Evolutionary conservation across 176 grass and related monocot species (phyloP).

Genomic region (Paspalum notatum): DNA sequence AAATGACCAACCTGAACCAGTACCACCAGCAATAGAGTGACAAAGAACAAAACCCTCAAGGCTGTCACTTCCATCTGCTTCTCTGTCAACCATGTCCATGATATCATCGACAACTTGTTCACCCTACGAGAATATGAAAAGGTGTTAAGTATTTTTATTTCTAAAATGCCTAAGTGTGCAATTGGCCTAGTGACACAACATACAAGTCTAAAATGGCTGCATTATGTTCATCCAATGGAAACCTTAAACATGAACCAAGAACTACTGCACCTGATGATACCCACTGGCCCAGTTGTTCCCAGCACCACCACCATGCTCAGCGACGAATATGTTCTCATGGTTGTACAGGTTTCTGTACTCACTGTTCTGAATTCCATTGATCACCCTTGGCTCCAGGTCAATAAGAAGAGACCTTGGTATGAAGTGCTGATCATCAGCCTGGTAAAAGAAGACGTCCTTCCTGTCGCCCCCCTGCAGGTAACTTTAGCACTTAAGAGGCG

Average conservation of each 20-base stretch:
- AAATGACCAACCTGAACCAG: slow-evolving; percentile 83
- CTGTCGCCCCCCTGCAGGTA: slow-evolving; percentile 89
- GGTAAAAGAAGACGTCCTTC: slow-evolving; percentile 99
- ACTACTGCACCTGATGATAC: slow-evolving; percentile 76
- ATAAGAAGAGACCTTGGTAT: slow-evolving; percentile 96
- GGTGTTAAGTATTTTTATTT: not conserved
- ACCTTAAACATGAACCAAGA: not conserved
- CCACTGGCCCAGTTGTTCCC: slow-evolving; percentile 99
- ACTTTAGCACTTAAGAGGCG: slow-evolving; percentile 8
- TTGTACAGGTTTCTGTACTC: slow-evolving; percentile 98
- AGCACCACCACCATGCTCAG: slow-evolving; percentile 97
- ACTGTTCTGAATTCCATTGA: slow-evolving; percentile 95
- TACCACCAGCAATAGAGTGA: slow-evolving; percentile 98
- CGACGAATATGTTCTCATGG: slow-evolving; percentile 95
- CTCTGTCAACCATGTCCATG: slow-evolving; percentile 99
- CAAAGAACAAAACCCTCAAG: slow-evolving; percentile 97
- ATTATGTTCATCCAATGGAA: not conserved
- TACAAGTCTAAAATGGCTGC: not conserved
- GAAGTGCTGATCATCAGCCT: slow-evolving; percentile 98
- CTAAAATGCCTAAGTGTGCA: not conserved
- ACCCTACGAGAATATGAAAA: slow-evolving; percentile 53
- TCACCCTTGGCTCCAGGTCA: slow-evolving; percentile 96
- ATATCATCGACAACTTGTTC: slow-evolving; percentile 99
- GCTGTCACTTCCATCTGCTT: slow-evolving; percentile 99
- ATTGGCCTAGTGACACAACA: not conserved